Conservation (phyloP, 2,329 filamentous ascomycete species). For the Macroventuria anomochaeta region DNA sequence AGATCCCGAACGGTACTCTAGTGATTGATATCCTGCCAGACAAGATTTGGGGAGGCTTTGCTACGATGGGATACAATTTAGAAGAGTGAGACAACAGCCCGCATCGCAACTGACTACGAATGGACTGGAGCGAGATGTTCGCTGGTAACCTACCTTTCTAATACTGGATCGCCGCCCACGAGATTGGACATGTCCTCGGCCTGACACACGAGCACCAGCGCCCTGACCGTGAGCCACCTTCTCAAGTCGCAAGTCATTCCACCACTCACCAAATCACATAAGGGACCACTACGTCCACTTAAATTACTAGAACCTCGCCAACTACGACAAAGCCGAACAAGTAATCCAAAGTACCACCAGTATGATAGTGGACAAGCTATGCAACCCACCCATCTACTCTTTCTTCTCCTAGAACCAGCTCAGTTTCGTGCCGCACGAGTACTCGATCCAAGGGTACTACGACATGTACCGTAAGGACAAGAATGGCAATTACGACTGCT, state of each 20-base stretch:
- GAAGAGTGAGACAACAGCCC: neutral
- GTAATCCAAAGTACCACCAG: neutral
- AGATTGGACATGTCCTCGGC: constrained; percentile 14
- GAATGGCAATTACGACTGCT: neutral
- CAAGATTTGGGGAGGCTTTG: neutral
- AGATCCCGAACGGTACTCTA: neutral
- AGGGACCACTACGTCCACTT: constrained; percentile 1
- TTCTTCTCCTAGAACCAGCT: neutral
- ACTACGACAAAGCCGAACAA: neutral
- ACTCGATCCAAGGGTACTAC: neutral
- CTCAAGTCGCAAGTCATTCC: neutral
- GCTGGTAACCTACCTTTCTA: neutral
- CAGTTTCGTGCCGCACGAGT: neutral
- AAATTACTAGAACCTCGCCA: constrained; percentile 3
- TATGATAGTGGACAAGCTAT: neutral
- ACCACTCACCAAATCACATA: neutral
- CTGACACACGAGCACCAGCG: constrained; percentile 14
- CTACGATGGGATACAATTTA: neutral
- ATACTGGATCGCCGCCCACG: constrained; percentile 4
- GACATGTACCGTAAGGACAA: neutral
- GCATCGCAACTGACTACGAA: neutral
- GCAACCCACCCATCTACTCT: neutral
- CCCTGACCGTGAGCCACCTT: constrained; percentile 1
- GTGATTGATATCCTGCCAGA: neutral
- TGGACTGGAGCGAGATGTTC: neutral